phyloP scores from a whole-genome alignment of 2,329 filamentous ascomycete species.

The Diaporthe ampelina region DNA sequence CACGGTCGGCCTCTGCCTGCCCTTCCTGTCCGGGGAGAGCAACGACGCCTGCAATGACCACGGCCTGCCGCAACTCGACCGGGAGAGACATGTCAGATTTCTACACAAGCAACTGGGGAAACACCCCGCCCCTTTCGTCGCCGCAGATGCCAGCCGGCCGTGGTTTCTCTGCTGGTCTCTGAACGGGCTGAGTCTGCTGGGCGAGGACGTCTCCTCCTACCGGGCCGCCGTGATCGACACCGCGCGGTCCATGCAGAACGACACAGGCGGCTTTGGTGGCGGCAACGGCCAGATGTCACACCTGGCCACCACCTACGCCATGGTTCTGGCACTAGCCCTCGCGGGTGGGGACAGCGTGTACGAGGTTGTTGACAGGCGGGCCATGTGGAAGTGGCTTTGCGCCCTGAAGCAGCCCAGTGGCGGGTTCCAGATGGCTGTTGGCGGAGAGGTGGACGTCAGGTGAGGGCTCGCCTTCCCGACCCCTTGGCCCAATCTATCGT shows the following conservation, averaged over 20 bases:
- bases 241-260: slow-evolving; percentile 85
- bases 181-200: slow-evolving; percentile 80
- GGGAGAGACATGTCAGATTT: slow-evolving; percentile 73
- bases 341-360: slow-evolving; percentile 83
- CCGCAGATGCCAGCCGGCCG: slow-evolving; percentile 87
- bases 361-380: slow-evolving; percentile 81
- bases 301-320: slow-evolving; percentile 89
- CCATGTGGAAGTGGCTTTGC: slow-evolving; percentile 93
- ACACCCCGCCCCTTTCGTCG: slow-evolving; percentile 79
- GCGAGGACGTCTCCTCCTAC: slow-evolving; percentile 79
- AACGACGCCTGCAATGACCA: slow-evolving; percentile 72
- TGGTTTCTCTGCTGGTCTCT: slow-evolving; percentile 97
- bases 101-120: slow-evolving; percentile 69
- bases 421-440: slow-evolving; percentile 88
- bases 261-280: slow-evolving; percentile 88
- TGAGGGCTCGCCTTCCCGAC: slow-evolving; percentile 49
- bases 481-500: neutral
- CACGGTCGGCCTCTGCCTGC: slow-evolving; percentile 77
- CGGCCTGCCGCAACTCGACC: slow-evolving; percentile 82
- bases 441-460: slow-evolving; percentile 94
- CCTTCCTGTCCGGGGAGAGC: slow-evolving; percentile 72
- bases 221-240: slow-evolving; percentile 80
- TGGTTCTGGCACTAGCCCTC: slow-evolving; percentile 81
- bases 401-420: slow-evolving; percentile 88
- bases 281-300: slow-evolving; percentile 94